Percentiles rank a stretch among this genome's conserved stretches.
phyloP scores from a whole-genome alignment of 257 asterid species.

The Solanum chaucha region DNA sequence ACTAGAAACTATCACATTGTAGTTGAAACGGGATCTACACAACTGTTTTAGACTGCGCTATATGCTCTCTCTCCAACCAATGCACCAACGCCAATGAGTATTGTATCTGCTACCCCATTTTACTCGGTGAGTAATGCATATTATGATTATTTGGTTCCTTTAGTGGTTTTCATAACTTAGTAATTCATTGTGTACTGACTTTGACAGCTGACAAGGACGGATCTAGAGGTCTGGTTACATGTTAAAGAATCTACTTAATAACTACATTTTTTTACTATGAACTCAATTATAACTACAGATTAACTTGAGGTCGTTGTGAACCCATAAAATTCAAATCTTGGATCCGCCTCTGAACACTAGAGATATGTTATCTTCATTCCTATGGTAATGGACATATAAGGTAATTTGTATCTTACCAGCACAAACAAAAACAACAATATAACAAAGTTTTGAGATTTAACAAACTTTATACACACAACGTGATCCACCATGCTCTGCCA shows the following conservation, averaged over 20 bases:
- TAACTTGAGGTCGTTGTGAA: not conserved
- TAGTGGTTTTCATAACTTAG: too few species aligned
- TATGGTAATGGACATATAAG: too few species aligned
- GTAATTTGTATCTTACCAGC: too few species aligned
- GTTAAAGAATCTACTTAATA: not conserved
- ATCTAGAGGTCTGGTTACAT: not conserved
- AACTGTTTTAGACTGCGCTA: conserved; percentile 69
- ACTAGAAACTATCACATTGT: conserved; percentile 62
- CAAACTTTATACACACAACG: too few species aligned
- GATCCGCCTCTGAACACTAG: not conserved
- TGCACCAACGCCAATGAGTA: conserved; percentile 52
- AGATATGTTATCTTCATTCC: too few species aligned
- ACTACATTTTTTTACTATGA: not conserved
- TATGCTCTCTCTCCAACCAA: conserved; percentile 60
- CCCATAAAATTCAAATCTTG: not conserved
- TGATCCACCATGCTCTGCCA: too few species aligned
- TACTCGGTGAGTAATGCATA: conserved; percentile 50
- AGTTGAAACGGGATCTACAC: conserved; percentile 88
- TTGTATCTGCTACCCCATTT: conserved; percentile 82
- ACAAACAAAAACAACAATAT: too few species aligned
- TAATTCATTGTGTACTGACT: not conserved
- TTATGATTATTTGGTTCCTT: not conserved
- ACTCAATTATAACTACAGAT: not conserved
- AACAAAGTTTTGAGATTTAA: too few species aligned
- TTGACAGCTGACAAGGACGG: not conserved